These are phyloP conservation scores for Clausena lansium DNA, from an alignment of 345 rosid genomes.

Conservation along the genomic window DNA sequence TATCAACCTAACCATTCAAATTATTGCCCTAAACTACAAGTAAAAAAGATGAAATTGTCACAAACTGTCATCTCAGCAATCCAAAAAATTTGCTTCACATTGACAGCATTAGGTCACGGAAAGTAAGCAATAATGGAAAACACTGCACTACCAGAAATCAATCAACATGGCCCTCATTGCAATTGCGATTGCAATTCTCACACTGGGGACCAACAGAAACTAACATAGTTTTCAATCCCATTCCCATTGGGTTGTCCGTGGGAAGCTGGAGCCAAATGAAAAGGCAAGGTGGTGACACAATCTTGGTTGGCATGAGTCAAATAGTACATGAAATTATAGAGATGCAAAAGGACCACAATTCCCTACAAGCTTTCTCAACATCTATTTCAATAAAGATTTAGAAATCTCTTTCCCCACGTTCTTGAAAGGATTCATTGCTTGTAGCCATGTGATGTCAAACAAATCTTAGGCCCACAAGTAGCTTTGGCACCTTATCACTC, in stretches of 20 bases:
- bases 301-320: slow-evolving; percentile 32
- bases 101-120: slow-evolving; percentile 17
- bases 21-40: slow-evolving; percentile 15
- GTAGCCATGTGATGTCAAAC: slow-evolving; percentile 38
- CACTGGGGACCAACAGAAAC: slow-evolving; percentile 31
- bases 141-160: slow-evolving; percentile 17
- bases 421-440: slow-evolving; percentile 40
- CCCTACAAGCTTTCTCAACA: slow-evolving; percentile 29
- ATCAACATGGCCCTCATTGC: slow-evolving; percentile 17
- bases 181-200: slow-evolving; percentile 19
- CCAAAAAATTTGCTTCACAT: slow-evolving; percentile 23
- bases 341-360: slow-evolving; percentile 37
- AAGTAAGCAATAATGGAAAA: slow-evolving; percentile 29
- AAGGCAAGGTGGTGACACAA: slow-evolving; percentile 22
- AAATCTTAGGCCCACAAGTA: slow-evolving; percentile 41
- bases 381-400: slow-evolving; percentile 25
- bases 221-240: slow-evolving; percentile 22
- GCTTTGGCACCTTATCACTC: slow-evolving; percentile 23
- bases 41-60: slow-evolving; percentile 13
- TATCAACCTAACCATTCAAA: slow-evolving; percentile 7
- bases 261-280: slow-evolving; percentile 18
- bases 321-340: slow-evolving; percentile 23
- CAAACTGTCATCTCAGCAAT: slow-evolving; percentile 10
- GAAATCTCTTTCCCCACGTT: slow-evolving; percentile 36
- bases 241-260: slow-evolving; percentile 20